These are phyloP conservation scores for Aegle marmelos DNA, from an alignment of 345 rosid genomes.

Conservation along the genomic window DNA sequence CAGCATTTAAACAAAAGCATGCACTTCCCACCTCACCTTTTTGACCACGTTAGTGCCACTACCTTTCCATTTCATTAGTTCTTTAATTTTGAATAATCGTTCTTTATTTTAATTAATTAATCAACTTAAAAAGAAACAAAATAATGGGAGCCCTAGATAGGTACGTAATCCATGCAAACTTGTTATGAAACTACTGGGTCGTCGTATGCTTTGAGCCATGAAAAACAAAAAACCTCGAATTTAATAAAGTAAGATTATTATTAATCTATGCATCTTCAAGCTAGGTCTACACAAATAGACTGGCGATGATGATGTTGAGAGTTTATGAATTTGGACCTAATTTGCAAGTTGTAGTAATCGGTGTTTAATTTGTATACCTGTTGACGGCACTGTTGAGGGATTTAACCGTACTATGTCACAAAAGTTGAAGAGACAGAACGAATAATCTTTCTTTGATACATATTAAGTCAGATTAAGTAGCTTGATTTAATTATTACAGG, in stretches of 20 bases:
- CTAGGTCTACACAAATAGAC: background rate
- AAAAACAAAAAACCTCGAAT: background rate
- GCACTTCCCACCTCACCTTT: conserved; percentile 18
- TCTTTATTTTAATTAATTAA: conserved; percentile 7
- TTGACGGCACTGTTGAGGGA: background rate
- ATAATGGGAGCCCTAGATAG: background rate
- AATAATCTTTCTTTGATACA: background rate
- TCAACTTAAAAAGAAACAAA: background rate
- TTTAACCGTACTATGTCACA: background rate
- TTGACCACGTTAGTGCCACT: conserved; percentile 57
- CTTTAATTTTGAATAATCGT: background rate
- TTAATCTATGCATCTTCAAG: background rate
- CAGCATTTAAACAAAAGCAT: conserved; percentile 34
- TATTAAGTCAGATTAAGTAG: background rate
- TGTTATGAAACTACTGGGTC: conserved; percentile 29
- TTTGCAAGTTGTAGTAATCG: background rate
- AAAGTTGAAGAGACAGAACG: background rate
- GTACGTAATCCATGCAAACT: conserved; percentile 38
- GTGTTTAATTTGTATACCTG: background rate
- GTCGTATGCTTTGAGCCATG: conserved; percentile 28
- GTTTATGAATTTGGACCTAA: background rate
- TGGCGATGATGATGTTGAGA: background rate
- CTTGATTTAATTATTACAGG: background rate
- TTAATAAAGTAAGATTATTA: background rate
- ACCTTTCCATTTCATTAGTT: conserved; percentile 26